Evolutionary conservation across 139 green algal genomes (phyloP), one percentile per base, ranked within the genome.

Genomic region (Mesostigma viride): DNA sequence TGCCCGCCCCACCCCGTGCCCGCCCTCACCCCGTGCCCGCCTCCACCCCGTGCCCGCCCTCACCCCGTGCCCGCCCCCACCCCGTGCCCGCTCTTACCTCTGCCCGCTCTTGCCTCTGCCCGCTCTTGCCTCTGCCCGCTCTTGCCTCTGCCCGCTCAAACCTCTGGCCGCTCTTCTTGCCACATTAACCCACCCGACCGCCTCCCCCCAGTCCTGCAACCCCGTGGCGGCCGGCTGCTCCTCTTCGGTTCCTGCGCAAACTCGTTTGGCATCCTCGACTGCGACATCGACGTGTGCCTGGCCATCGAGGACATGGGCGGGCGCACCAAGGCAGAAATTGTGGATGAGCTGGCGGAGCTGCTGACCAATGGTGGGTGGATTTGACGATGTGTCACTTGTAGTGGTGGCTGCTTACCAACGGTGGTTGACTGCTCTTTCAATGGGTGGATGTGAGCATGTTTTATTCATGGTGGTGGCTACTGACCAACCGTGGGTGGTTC

Each of bases 281-380:
- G 34, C 61, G 75, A 81, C 65, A 58, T 81, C 40, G 75, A 81
- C 57, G 17, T 81, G 64, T 81, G 70, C 35, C 53, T 81, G 0
- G 58, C 51, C 32, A 14, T 81, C 22, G 66, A 68, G 5, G 51
- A 61, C 26, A n/a, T 28, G 11, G 33, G 62, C 30, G 68, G 28
- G 14, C 5, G 5, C 24, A 57, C 58, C 27, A 68, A 67, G 8
- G 40, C 62, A 14, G 58, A 74, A 24, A n/a, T 74, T 6, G 57
- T 74, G n/a, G n/a, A n/a, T n/a, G n/a, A n/a, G n/a, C n/a, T 74
- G 31, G 64, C 65, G n/a, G 53, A 44, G 35, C 75, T 74, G 8
- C 36, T 75, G 4, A 27, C 71, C 22, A 28, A 31, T 11, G 20
- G 53, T 62, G 53, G n/a, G n/a, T n/a, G n/a, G n/a, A n/a, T n/a